Percentiles rank a stretch among this genome's conserved stretches.
Conservation (phyloP, 805 yeast species). For the Yarrowia osloensis region DNA sequence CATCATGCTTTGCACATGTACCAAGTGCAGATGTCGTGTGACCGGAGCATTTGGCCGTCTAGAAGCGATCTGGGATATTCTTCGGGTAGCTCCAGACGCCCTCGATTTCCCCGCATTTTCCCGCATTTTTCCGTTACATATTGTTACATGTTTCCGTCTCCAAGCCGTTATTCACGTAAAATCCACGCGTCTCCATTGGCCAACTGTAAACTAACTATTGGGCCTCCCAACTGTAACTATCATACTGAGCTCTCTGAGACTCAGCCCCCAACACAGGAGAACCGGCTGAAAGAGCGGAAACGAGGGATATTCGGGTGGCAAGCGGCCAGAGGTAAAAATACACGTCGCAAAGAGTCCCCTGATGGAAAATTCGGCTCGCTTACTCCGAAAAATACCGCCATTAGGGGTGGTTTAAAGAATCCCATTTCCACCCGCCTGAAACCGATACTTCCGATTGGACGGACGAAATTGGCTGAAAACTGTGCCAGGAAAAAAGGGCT, state of each 20-base stretch:
- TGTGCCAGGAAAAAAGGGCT: no score
- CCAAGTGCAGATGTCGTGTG: conserved; percentile 2
- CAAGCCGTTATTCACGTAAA: not conserved
- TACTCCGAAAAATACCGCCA: no score
- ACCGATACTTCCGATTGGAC: not conserved
- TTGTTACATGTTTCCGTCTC: not conserved
- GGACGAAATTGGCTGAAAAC: no score
- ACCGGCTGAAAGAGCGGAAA: not conserved
- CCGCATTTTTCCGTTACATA: not conserved
- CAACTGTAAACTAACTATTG: conserved; percentile 13
- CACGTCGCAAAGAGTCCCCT: no score
- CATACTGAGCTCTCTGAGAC: not conserved
- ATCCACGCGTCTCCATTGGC: not conserved
- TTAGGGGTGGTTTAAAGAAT: no score
- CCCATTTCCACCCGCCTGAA: not conserved
- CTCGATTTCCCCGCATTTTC: not conserved
- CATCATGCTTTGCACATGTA: conserved; percentile 24
- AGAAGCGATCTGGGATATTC: not conserved
- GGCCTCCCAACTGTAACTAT: not conserved
- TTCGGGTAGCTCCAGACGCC: not conserved
- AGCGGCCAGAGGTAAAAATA: not conserved
- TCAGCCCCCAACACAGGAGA: not conserved
- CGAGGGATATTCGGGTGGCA: not conserved
- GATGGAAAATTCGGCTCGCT: no score
- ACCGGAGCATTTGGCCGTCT: not conserved